A percentile compares a stretch with the other conserved stretches of the same genome.
These are phyloP conservation scores for Backusella macrospora DNA, from an alignment of 192 early-diverging fungal species.

Conservation along the genomic window DNA sequence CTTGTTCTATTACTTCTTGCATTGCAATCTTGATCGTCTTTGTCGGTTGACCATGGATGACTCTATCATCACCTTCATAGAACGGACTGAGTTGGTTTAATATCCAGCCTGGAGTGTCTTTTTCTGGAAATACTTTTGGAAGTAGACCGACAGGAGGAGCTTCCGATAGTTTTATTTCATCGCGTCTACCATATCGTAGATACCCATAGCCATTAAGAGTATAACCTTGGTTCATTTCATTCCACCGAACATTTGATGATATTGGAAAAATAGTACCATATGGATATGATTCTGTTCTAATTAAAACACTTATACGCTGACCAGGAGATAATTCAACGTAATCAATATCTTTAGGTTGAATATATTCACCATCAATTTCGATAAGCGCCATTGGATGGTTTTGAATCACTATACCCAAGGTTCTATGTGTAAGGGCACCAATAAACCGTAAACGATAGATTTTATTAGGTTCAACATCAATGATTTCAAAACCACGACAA, in stretches of 20 bases:
- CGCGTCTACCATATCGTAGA: conserved; percentile 3
- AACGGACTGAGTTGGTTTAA: background rate
- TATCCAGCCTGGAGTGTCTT: background rate
- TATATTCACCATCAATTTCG: conserved; percentile 50
- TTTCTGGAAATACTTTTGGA: conserved; percentile 1
- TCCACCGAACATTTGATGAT: background rate
- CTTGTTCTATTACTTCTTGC: background rate
- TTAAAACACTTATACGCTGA: conserved; percentile 49
- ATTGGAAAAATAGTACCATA: conserved; percentile 6
- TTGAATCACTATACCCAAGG: conserved; percentile 43
- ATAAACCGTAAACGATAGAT: conserved; percentile 44
- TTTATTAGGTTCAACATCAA: conserved; percentile 31
- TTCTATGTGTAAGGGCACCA: conserved; percentile 41
- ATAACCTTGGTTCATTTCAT: background rate
- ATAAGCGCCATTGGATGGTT: conserved; percentile 49
- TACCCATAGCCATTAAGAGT: conserved; percentile 1
- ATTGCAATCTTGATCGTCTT: background rate
- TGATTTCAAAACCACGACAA: conserved; percentile 20
- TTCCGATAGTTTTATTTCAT: background rate
- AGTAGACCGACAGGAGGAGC: background rate
- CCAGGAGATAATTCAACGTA: conserved; percentile 41
- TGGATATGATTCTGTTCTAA: conserved; percentile 32
- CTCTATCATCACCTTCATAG: background rate
- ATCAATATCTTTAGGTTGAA: conserved; percentile 45
- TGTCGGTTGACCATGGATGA: background rate